These are phyloP conservation scores for Diutina sp. DNA, from an alignment of 1,139 yeast genomes.

Conservation along the genomic window DNA sequence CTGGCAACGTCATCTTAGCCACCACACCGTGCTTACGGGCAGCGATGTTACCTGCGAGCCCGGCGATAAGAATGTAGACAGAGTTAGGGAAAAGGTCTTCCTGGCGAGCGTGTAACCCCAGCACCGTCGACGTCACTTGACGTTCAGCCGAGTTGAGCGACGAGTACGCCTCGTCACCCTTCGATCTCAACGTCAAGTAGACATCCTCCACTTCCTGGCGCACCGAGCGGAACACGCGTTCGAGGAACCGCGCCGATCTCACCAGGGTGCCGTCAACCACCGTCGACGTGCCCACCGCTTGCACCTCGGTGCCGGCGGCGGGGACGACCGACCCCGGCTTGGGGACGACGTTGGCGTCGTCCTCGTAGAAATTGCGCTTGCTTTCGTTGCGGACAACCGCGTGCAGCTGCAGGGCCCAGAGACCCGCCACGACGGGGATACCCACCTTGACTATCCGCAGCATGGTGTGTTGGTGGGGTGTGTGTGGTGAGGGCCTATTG, in stretches of 20 bases:
- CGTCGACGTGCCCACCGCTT: conserved; percentile 28
- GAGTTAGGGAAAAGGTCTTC: conserved; percentile 74
- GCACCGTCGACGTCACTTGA: conserved; percentile 51
- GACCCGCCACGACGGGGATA: background rate
- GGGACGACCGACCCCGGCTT: conserved; percentile 42
- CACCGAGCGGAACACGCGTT: conserved; percentile 31
- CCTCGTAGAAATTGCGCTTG: conserved; percentile 48
- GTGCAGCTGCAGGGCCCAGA: background rate
- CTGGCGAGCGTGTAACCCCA: conserved; percentile 53
- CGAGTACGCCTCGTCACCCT: conserved; percentile 26
- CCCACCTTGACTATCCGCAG: background rate
- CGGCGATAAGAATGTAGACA: conserved; percentile 60
- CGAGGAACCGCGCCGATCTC: conserved; percentile 37
- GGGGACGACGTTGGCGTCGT: conserved; percentile 36
- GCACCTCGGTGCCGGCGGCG: conserved; percentile 28
- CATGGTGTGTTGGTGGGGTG: background rate
- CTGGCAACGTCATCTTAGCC: conserved; percentile 49
- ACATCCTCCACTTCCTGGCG: conserved; percentile 21
- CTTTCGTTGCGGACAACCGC: background rate
- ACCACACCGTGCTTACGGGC: conserved; percentile 60
- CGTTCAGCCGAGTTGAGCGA: conserved; percentile 51
- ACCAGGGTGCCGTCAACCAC: conserved; percentile 47
- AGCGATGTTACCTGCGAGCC: conserved; percentile 66
- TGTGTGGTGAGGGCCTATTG: background rate
- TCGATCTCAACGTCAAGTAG: conserved; percentile 10